Conservation (phyloP, 768 basidiomycete genomes). For the Kwoniella botswanensis region DNA sequence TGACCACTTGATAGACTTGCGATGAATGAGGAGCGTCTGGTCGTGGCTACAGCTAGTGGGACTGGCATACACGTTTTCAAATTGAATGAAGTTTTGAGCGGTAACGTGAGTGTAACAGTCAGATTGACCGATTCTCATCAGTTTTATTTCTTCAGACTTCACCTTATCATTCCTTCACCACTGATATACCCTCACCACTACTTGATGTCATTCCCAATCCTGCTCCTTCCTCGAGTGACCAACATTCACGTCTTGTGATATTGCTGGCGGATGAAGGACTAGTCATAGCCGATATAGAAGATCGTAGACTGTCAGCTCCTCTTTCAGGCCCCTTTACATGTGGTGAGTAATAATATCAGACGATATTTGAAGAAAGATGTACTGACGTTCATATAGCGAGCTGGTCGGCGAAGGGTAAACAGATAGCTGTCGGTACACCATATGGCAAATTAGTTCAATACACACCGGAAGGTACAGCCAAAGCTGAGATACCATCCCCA, state of each 20-base stretch:
- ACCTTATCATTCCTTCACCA: slow-evolving; percentile 43
- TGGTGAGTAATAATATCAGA: slow-evolving; percentile 26
- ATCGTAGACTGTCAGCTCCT: slow-evolving; percentile 23
- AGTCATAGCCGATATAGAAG: slow-evolving; percentile 48
- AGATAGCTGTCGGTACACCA: slow-evolving; percentile 57
- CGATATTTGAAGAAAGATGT: no score
- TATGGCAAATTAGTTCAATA: slow-evolving; percentile 56
- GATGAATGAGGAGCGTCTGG: slow-evolving; percentile 42
- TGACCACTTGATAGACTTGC: slow-evolving; percentile 38
- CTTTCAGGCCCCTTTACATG: slow-evolving; percentile 47
- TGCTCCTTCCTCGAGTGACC: slow-evolving; percentile 27
- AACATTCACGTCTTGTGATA: slow-evolving; percentile 28
- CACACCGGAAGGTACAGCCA: slow-evolving; percentile 58
- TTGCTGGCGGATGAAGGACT: slow-evolving; percentile 37
- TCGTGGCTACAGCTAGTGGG: slow-evolving; percentile 36
- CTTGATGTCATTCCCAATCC: slow-evolving; percentile 56
- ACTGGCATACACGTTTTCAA: slow-evolving; percentile 27
- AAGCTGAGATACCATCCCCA: slow-evolving; percentile 54
- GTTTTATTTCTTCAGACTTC: slow-evolving; percentile 21
- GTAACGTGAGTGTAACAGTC: slow-evolving; percentile 27
- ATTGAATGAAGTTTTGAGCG: slow-evolving; percentile 33
- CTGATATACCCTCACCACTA: slow-evolving; percentile 30
- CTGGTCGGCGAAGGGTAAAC: slow-evolving; percentile 62
- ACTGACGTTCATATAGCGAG: slow-evolving; percentile 40
- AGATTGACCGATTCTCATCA: not conserved